Conservation (phyloP, 129 eudicot genomes). For the Arctium lappa region DNA sequence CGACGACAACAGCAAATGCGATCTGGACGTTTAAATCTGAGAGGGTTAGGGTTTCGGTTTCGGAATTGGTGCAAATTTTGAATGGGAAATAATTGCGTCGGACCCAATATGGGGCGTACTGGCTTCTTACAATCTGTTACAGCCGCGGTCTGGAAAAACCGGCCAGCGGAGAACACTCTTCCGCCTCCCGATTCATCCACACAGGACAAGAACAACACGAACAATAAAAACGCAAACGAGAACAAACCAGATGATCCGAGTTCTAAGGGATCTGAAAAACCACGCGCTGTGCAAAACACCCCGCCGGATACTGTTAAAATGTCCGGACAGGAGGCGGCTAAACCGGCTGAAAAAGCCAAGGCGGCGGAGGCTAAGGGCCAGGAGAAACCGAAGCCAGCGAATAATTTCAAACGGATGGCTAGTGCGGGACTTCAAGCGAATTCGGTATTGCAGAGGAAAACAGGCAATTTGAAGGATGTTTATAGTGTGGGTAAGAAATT, state of each 20-base stretch:
- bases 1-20: slow-evolving; percentile 28
- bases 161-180: slow-evolving; percentile 43
- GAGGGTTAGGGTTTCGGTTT: slow-evolving; percentile 28
- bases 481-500: slow-evolving; percentile 70
- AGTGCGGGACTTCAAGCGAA: slow-evolving; percentile 67
- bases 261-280: slow-evolving; percentile 20
- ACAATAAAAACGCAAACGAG: slow-evolving; percentile 15
- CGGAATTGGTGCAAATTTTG: slow-evolving; percentile 21
- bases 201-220: slow-evolving; percentile 7
- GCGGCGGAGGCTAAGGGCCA: slow-evolving; percentile 14
- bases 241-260: slow-evolving; percentile 11
- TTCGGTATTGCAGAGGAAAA: slow-evolving; percentile 68
- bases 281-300: slow-evolving; percentile 23
- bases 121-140: slow-evolving; percentile 84
- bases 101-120: slow-evolving; percentile 46
- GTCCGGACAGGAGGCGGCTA: slow-evolving; percentile 21
- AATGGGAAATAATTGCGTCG: slow-evolving; percentile 76
- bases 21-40: slow-evolving; percentile 19
- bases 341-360: slow-evolving; percentile 19
- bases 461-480: slow-evolving; percentile 72
- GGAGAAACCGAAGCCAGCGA: slow-evolving; percentile 13
- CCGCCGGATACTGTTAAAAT: slow-evolving; percentile 48
- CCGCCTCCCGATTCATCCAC: slow-evolving; percentile 38
- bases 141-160: slow-evolving; percentile 59
- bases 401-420: slow-evolving; percentile 43